A percentile compares a stretch with the other conserved stretches of the same genome.
These are phyloP conservation scores for Dactylella cylindrospora DNA, from an alignment of 2,329 filamentous ascomycete genomes.

Conservation along the genomic window DNA sequence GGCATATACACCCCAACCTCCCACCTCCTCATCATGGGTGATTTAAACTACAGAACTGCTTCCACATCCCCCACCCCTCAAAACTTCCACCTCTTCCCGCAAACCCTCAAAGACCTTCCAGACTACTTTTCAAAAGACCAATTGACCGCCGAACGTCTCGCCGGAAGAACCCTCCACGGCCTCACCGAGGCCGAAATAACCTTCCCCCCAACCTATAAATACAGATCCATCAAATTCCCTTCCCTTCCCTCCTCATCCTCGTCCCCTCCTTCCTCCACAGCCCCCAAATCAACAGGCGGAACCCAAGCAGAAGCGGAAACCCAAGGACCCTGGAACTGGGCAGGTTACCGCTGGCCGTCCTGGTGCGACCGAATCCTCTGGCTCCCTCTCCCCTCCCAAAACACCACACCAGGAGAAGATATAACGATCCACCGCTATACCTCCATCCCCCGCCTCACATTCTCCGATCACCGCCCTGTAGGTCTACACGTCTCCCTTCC, in stretches of 20 bases:
- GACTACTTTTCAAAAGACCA: constrained; percentile 71
- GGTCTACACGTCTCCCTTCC: constrained; percentile 70
- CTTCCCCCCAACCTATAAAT: constrained; percentile 96
- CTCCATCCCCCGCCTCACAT: constrained; percentile 74
- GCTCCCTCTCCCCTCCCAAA: constrained; percentile 53
- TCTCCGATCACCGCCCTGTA: constrained; percentile 85
- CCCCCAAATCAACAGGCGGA: constrained; percentile 48
- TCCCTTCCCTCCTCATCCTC: not conserved
- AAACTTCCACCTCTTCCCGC: constrained; percentile 64
- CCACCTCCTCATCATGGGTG: constrained; percentile 83
- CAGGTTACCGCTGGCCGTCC: constrained; percentile 78
- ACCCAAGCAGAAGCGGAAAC: constrained; percentile 49
- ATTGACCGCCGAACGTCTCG: constrained; percentile 68
- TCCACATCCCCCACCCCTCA: constrained; percentile 63
- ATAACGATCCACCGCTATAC: constrained; percentile 67
- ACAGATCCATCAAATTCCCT: too few relatives aligned
- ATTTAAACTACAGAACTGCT: constrained; percentile 91
- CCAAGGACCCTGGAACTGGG: constrained; percentile 67
- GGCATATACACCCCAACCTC: constrained; percentile 73
- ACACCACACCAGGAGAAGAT: constrained; percentile 50
- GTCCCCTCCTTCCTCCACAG: constrained; percentile 54
- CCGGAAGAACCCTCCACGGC: constrained; percentile 73
- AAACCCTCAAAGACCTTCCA: constrained; percentile 56
- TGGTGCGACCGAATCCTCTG: constrained; percentile 94
- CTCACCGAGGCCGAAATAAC: constrained; percentile 70